Base-by-base conservation (phyloP, 305 asterid species). In the Fraxinus greggii region DNA sequence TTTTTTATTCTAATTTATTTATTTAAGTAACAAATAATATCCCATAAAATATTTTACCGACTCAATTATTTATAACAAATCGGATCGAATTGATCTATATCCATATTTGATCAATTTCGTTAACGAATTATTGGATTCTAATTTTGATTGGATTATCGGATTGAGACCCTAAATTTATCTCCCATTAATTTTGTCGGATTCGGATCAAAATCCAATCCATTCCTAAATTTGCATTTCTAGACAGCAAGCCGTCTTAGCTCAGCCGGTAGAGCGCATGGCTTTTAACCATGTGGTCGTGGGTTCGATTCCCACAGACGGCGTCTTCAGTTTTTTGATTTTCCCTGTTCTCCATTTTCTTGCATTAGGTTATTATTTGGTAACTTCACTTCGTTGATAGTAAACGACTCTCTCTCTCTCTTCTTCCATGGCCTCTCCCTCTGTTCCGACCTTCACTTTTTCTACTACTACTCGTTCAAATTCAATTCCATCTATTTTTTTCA, bases 221-320 rank as follows among this genome's bases (percentile, higher is more conserved):
- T 31, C n/a, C 8, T 4, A 54, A 40, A n/a, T 3, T n/a, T 54
- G 65, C 24, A 51, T 0, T 1, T 6, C 7, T 36, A 33, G 0
- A 0, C 42, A 7, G 0, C 17, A 40, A 12, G 74, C 74, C 74
- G 74, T 67, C 74, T 67, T 87, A 86, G 89, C 87, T 85, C 88
- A 84, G 90, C 78, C 31, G 86, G 86, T 83, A 87, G 83, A 79
- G 90, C 86, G 83, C 86, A 76, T 84, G 90, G 87, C 85, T 86
- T 89, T 86, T 84, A 86, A 89, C 89, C 90, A 87, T 59, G 83
- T 85, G 84, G 88, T 88, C 74, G 84, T 85, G 86, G 86, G 84
- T 86, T 79, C 86, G 83, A 85, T 79, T 84, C 83, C 89, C 85
- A 84, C 84, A 72, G 86, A 79, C 84, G 89, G 85, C 89, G 84